phyloP scores from a whole-genome alignment of 331 rosid species.

The Dryas integrifolia region DNA sequence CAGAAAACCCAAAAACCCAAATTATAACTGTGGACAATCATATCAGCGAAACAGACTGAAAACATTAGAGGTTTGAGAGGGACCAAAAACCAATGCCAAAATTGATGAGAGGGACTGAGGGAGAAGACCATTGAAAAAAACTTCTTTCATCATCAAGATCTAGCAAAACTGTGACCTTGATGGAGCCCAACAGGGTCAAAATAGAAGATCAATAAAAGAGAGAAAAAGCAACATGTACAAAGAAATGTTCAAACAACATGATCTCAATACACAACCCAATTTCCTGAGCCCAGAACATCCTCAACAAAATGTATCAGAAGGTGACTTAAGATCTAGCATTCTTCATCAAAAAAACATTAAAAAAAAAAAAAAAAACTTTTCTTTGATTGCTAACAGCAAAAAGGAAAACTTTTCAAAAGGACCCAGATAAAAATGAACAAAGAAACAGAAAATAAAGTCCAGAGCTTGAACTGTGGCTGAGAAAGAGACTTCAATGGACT shows the following conservation, averaged over 20 bases:
- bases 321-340: conserved; percentile 28
- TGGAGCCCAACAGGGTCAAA: neutral
- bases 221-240: neutral
- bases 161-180: conserved; percentile 18
- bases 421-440: conserved; percentile 6
- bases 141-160: conserved; percentile 26
- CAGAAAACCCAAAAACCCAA: neutral
- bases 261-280: conserved; percentile 11
- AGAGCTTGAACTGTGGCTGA: neutral
- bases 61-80: too few relatives aligned
- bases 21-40: neutral
- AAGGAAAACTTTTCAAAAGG: neutral
- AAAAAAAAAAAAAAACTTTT: neutral
- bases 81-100: conserved; percentile 16
- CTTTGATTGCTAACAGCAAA: neutral
- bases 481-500: conserved; percentile 8
- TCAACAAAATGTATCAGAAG: conserved; percentile 13
- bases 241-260: conserved; percentile 4
- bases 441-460: conserved; percentile 5
- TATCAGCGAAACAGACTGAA: neutral
- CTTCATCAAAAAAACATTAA: neutral
- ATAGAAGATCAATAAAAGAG: neutral
- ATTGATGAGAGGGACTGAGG: neutral
- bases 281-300: conserved; percentile 9
- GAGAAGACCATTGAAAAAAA: neutral